Conservation (phyloP, 345 rosid genomes). For the Gynandropsis gynandra region DNA sequence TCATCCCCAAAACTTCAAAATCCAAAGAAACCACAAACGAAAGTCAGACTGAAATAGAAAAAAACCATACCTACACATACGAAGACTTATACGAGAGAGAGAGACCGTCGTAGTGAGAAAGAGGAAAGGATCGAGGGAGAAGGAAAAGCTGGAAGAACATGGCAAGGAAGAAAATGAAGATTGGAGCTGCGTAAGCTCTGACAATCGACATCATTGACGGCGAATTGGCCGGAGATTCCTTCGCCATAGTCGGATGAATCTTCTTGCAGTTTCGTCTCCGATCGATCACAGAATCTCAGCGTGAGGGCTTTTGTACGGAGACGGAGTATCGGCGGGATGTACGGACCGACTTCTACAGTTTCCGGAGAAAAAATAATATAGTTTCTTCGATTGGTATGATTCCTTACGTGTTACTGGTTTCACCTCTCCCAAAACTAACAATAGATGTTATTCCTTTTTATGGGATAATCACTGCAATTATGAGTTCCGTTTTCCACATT, state of each 20-base stretch:
- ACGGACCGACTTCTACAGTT: no score
- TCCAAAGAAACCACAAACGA: not conserved
- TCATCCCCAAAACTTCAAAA: slow-evolving; percentile 52
- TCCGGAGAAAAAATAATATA: no score
- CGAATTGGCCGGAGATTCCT: slow-evolving; percentile 18
- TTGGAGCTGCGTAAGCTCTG: slow-evolving; percentile 60
- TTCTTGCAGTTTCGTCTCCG: no score
- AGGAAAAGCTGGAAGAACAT: slow-evolving; percentile 70
- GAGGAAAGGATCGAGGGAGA: slow-evolving; percentile 71
- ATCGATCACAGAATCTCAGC: slow-evolving; percentile 17
- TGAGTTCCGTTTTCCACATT: no score
- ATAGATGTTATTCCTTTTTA: no score
- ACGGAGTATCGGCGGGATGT: no score
- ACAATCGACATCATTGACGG: slow-evolving; percentile 27
- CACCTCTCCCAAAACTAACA: no score
- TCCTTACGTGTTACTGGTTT: no score
- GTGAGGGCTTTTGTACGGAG: not conserved
- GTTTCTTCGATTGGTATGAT: no score
- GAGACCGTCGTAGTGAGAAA: slow-evolving; percentile 77
- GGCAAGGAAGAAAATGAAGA: slow-evolving; percentile 46
- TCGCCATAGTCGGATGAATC: slow-evolving; percentile 31
- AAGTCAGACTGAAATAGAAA: slow-evolving; percentile 4
- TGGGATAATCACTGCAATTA: no score
- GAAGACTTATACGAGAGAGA: not conserved
- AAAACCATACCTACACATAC: not conserved